Conservation (phyloP, 192 early-diverging fungal species). For the Umbelopsis isabellina region DNA sequence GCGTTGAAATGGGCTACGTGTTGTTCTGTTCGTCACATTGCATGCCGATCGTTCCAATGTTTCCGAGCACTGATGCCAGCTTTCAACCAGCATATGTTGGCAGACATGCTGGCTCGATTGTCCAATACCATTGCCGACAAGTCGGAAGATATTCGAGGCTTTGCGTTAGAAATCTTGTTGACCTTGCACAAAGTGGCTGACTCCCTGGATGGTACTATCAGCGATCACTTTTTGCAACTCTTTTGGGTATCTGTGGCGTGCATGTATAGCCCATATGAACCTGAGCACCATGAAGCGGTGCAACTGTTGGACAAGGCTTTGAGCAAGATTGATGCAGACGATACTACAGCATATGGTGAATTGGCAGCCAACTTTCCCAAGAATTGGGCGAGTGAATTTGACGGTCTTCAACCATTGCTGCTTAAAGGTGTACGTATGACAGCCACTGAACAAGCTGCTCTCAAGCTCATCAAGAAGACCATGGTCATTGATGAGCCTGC, state of each 20-base stretch:
- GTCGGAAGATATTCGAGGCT: slow-evolving; percentile 78
- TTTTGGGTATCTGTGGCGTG: slow-evolving; percentile 83
- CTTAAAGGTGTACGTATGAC: slow-evolving; percentile 70
- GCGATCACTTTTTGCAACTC: slow-evolving; percentile 75
- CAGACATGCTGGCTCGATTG: slow-evolving; percentile 74
- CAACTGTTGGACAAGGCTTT: slow-evolving; percentile 67
- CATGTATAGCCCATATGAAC: slow-evolving; percentile 72
- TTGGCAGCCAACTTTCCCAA: slow-evolving; percentile 66
- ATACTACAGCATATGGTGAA: slow-evolving; percentile 38
- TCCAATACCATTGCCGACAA: slow-evolving; percentile 79
- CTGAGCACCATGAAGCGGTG: slow-evolving; percentile 75
- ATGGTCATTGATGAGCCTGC: slow-evolving; percentile 55
- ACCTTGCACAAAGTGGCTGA: slow-evolving; percentile 69
- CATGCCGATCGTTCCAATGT: slow-evolving; percentile 85
- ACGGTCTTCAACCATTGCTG: slow-evolving; percentile 74
- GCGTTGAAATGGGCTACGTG: slow-evolving; percentile 83
- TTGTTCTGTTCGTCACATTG: slow-evolving; percentile 86
- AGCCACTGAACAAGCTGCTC: slow-evolving; percentile 54
- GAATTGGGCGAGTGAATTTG: slow-evolving; percentile 76
- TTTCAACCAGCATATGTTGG: slow-evolving; percentile 75
- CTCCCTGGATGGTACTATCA: slow-evolving; percentile 51
- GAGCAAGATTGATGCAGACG: slow-evolving; percentile 50
- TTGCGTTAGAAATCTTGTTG: slow-evolving; percentile 75
- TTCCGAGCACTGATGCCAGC: slow-evolving; percentile 72
- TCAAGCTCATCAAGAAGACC: slow-evolving; percentile 62